Conservation (phyloP, 345 rosid genomes). For the Theobroma cacao region DNA sequence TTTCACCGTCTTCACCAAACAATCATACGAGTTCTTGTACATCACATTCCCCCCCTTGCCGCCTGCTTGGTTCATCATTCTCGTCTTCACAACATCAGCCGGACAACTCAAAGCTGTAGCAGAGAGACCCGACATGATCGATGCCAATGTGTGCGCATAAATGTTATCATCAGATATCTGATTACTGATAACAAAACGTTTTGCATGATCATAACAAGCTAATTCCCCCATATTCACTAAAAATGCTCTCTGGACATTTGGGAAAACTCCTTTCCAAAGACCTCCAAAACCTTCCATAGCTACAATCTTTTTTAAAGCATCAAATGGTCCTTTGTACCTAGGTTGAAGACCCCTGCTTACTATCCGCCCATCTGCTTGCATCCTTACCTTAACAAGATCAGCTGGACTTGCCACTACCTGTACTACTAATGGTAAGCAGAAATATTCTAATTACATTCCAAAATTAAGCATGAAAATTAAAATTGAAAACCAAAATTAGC, state of each 20-base stretch:
- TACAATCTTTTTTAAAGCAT: slow-evolving; percentile 60
- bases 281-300: slow-evolving; percentile 56
- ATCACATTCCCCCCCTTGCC: slow-evolving; percentile 31
- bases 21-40: slow-evolving; percentile 65
- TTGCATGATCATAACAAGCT: slow-evolving; percentile 92
- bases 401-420: slow-evolving; percentile 93
- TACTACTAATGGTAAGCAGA: slow-evolving; percentile 36
- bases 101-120: slow-evolving; percentile 85
- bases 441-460: slow-evolving; percentile 4
- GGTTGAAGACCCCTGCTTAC: slow-evolving; percentile 62
- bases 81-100: slow-evolving; percentile 87
- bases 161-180: slow-evolving; percentile 59
- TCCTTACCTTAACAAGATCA: slow-evolving; percentile 86
- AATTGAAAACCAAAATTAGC: background rate
- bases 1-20: slow-evolving; percentile 76
- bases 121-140: slow-evolving; percentile 74
- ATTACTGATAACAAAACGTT: slow-evolving; percentile 52
- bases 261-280: slow-evolving; percentile 85
- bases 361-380: slow-evolving; percentile 77
- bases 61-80: slow-evolving; percentile 73
- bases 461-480: background rate
- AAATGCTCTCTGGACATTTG: slow-evolving; percentile 85
- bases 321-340: slow-evolving; percentile 59
- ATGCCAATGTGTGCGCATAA: slow-evolving; percentile 72
- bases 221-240: slow-evolving; percentile 89